These are phyloP conservation scores for Trichophyton schoenleinii DNA, from an alignment of 2,329 filamentous ascomycete genomes.

Conservation along the genomic window DNA sequence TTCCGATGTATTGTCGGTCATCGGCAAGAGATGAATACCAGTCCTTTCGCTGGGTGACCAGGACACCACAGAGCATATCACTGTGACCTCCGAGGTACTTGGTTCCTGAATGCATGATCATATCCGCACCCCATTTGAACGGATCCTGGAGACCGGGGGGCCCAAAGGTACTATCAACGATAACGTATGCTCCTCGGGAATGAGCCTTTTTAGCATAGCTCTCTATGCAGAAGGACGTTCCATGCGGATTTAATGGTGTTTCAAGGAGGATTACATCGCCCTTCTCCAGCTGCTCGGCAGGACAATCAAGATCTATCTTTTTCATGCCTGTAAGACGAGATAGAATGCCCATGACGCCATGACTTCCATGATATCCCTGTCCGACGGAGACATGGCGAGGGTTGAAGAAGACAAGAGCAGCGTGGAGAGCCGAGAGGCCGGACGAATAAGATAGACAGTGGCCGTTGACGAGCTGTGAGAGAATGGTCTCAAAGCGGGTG, in stretches of 20 bases:
- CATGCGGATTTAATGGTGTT: constrained; percentile 85
- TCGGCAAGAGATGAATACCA: constrained; percentile 50
- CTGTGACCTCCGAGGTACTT: constrained; percentile 96
- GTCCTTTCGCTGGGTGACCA: constrained; percentile 49
- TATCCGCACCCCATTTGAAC: constrained; percentile 66
- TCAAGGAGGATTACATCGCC: constrained; percentile 87
- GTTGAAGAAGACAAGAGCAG: constrained; percentile 69
- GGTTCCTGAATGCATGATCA: constrained; percentile 84
- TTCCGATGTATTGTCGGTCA: constrained; percentile 67
- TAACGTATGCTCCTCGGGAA: constrained; percentile 58
- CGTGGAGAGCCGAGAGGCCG: constrained; percentile 80
- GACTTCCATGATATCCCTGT: constrained; percentile 84
- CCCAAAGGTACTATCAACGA: constrained; percentile 84
- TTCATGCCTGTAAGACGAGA: constrained; percentile 62
- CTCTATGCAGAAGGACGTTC: constrained; percentile 62
- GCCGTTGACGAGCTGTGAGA: constrained; percentile 54
- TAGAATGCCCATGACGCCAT: constrained; percentile 66
- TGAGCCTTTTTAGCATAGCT: constrained; percentile 62
- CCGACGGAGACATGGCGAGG: constrained; percentile 72
- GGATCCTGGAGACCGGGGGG: constrained; percentile 83
- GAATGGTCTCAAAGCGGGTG: constrained; percentile 71
- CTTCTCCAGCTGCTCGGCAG: constrained; percentile 50
- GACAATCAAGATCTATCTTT: constrained; percentile 58
- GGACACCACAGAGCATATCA: constrained; percentile 79
- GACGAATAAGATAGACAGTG: constrained; percentile 67